Evolutionary conservation across 2,329 filamentous ascomycete genomes (phyloP), one percentile per base, ranked within the genome.

Genomic region (Penicillium sp.): DNA sequence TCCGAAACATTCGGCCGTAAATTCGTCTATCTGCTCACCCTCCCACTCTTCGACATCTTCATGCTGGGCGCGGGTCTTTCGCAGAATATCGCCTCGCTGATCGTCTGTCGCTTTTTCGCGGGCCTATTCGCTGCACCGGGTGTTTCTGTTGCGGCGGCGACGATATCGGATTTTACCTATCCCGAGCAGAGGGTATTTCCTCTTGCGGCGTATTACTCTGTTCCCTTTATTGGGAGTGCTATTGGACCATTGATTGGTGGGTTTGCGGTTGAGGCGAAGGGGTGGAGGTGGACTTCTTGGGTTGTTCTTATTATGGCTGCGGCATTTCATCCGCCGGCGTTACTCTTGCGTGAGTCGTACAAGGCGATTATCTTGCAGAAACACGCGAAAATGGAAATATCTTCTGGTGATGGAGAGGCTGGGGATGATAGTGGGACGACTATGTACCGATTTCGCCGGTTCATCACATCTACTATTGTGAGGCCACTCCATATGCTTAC

Each of bases 241-340:
- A 50, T 29, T 31, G 87, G 85, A 0, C 88, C 88, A 5, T 85
- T 89, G 43, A 81, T 89, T 46, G 88, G 88, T 47, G 87, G 87
- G 16, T 90, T 86, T 75, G 88, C 88, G 44, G 79, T 74, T 2
- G 74, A 84, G 19, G 84, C 82, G 6, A 73, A 84, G 26, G 86
- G 86, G 56, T 91, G 88, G 88, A 83, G 88, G 58, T 91, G 87
- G 87, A 89, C 87, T 4, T 81, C 87, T 74, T 90, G 87, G 68
- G 72, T 89, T 60, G 85, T 90, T 79, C 85, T 87, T 28, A 85
- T 83, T 55, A 55, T 79, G 21, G 82, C 85, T 52, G 84, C 88
- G 60, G 62, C 74, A 24, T 74, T 88, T 45, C 83, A 88, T 66
- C 49, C 55, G 52, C 88, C 5, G 58, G 89, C 63, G 84, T 87